These are phyloP conservation scores for Colletotrichum echinochloae DNA, from an alignment of 2,329 filamentous ascomycete species.

Conservation along the genomic window DNA sequence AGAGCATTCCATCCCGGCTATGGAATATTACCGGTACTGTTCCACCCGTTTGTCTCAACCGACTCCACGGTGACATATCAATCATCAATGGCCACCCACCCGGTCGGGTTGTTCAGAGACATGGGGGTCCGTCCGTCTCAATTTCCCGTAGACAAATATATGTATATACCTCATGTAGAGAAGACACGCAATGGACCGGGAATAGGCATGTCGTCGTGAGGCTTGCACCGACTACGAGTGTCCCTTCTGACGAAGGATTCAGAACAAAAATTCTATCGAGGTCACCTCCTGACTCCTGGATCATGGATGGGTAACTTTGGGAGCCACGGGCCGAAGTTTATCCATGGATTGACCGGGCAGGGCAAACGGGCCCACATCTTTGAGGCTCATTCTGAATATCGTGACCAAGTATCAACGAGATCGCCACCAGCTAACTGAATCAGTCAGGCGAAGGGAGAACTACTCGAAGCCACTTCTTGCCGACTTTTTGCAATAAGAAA, in stretches of 20 bases:
- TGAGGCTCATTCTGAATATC: constrained; percentile 20
- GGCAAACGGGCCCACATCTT: constrained; percentile 9
- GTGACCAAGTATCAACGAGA: background rate
- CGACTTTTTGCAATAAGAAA: too few species aligned
- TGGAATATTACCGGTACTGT: constrained; percentile 2
- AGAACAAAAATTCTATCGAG: background rate
- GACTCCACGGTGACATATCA: constrained; percentile 21
- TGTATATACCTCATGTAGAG: background rate
- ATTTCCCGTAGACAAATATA: background rate
- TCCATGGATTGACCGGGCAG: background rate
- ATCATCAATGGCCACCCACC: constrained; percentile 6
- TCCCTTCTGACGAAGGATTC: background rate
- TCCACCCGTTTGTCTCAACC: constrained; percentile 24
- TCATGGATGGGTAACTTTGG: too few species aligned
- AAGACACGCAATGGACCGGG: background rate
- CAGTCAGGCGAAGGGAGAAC: background rate
- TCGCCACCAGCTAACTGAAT: constrained; percentile 8
- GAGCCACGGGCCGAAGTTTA: constrained; percentile 1
- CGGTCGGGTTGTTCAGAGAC: constrained; percentile 17
- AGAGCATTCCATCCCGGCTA: background rate
- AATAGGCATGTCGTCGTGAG: background rate
- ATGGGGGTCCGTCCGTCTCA: background rate
- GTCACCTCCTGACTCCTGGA: background rate
- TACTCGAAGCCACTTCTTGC: background rate
- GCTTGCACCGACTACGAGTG: background rate